Conservation (phyloP, 352 stramenopile species). For the Pythium coloratum region DNA sequence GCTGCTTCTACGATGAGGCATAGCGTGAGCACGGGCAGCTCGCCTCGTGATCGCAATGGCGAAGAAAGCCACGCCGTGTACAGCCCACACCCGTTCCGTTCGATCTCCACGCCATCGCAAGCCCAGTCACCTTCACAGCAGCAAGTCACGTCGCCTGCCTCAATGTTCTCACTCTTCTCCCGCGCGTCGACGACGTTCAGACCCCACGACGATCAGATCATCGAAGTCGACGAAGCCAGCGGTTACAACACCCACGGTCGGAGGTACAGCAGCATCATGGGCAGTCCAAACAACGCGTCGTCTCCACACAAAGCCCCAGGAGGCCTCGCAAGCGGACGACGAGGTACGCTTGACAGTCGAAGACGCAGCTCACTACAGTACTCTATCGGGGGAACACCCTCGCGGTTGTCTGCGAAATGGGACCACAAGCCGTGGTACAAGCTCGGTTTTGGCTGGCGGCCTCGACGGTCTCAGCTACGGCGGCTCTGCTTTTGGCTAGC, state of each 20-base stretch:
- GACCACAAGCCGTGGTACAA: slow-evolving; percentile 34
- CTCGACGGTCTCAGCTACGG: slow-evolving; percentile 20
- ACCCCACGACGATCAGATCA: slow-evolving; percentile 12
- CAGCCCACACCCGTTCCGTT: slow-evolving; percentile 19
- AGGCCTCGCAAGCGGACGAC: neutral
- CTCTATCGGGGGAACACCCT: slow-evolving; percentile 19
- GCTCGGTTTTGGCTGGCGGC: slow-evolving; percentile 34
- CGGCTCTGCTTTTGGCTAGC: slow-evolving; percentile 36
- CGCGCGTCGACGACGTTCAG: slow-evolving; percentile 10
- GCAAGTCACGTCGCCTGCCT: slow-evolving; percentile 30
- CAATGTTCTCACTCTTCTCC: slow-evolving; percentile 21
- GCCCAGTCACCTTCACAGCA: slow-evolving; percentile 8
- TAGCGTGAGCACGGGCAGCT: slow-evolving; percentile 1
- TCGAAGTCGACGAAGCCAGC: slow-evolving; percentile 26
- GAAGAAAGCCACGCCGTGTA: slow-evolving; percentile 14
- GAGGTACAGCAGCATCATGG: slow-evolving; percentile 14
- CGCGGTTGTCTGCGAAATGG: slow-evolving; percentile 21
- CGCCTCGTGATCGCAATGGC: neutral
- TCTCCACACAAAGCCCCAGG: neutral
- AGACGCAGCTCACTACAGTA: slow-evolving; percentile 23
- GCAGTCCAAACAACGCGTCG: slow-evolving; percentile 4
- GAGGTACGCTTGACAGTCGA: slow-evolving; percentile 6
- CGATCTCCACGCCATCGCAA: slow-evolving; percentile 14
- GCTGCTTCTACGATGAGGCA: neutral
- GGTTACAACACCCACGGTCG: slow-evolving; percentile 11